Evolutionary conservation across 306 rosid genomes (phyloP), one percentile per base, ranked within the genome.

Genomic region (Carpinus fangiana): DNA sequence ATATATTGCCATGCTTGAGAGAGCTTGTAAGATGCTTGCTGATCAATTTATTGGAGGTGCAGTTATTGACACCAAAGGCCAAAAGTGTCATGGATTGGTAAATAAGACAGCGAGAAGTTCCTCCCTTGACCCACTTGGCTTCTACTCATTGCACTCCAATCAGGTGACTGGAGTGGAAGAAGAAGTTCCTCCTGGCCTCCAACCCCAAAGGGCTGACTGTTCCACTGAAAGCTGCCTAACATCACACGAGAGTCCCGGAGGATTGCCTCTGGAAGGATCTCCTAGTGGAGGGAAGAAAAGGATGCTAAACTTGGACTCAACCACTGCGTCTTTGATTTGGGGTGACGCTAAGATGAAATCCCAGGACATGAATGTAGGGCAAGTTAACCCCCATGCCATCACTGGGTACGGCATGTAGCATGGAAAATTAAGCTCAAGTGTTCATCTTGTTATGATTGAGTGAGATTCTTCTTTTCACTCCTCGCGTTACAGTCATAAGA

Each of bases 11-110:
- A 92, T 93, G 98, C 94, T 95, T 36, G 99, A 95, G 87, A 91
- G 96, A 86, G 98, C 99, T 71, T 95, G 99, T 86, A 93, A 91
- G 87, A 93, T 95, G 97, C 90, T 95, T 31, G 99, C 97, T 20
- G 97, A 95, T 85, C 98, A 95, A 64, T 91, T 93, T 68, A 86
- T 95, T 26, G 90, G 96, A 71, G 91, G 93, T 77, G 79, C 93
- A 5, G 88, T 87, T 26, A 82, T 84, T 43, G 93, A 90, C 85
- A 88, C 93, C 1, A 90, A 89, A 57, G 82, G 55, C 85, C 94
- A 91, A 74, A 90, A 88, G 74, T 78, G 85, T 73, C 93, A 88
- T 79, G 96, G 82, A 79, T 78, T 59, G 74, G 96, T 82, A 67
- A 84, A 75, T 34, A 95, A 88, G 86, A 75, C 84, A 69, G 80